Evolutionary conservation across 2,329 filamentous ascomycete genomes (phyloP).

Genomic region (Camptophora hylomeconis): DNA sequence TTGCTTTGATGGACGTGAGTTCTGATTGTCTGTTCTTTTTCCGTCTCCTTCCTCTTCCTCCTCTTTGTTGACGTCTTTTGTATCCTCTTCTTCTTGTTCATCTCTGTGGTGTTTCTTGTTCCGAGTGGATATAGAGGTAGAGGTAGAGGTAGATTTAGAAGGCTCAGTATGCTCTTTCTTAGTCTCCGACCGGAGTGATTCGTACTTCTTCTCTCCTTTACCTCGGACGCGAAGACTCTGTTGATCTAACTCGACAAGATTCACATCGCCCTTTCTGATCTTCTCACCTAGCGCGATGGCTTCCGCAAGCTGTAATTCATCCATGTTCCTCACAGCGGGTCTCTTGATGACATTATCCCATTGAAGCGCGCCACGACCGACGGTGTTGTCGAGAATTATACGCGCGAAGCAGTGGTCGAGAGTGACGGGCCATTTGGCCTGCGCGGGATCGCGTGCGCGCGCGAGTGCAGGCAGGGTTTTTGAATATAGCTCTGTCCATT

Average conservation of each 20-base stretch:
- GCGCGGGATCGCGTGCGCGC: conserved; percentile 12
- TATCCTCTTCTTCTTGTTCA: conserved; percentile 1
- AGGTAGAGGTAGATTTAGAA: not conserved
- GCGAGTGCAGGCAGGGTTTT: conserved; percentile 18
- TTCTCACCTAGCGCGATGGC: conserved; percentile 27
- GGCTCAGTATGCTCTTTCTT: not conserved
- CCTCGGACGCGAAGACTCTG: conserved; percentile 27
- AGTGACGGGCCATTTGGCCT: conserved; percentile 30
- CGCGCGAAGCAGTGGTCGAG: conserved; percentile 13
- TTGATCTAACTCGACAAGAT: conserved; percentile 28
- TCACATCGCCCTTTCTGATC: conserved; percentile 24
- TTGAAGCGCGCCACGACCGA: conserved; percentile 23
- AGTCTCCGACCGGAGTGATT: not conserved
- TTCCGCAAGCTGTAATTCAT: conserved; percentile 21
- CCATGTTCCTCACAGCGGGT: conserved; percentile 34
- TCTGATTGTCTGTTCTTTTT: too few species aligned
- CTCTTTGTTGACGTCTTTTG: not conserved
- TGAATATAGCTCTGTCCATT: conserved; percentile 17
- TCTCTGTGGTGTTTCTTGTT: not conserved
- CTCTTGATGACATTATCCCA: conserved; percentile 30
- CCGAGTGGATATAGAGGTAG: not conserved
- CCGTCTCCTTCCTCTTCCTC: conserved; percentile 2
- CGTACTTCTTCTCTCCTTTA: conserved; percentile 19
- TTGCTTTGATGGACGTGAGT: too few species aligned
- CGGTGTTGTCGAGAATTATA: conserved; percentile 25